These are phyloP conservation scores for Marasmius tenuissimus DNA, from an alignment of 1,284 basidiomycete species.

Conservation along the genomic window DNA sequence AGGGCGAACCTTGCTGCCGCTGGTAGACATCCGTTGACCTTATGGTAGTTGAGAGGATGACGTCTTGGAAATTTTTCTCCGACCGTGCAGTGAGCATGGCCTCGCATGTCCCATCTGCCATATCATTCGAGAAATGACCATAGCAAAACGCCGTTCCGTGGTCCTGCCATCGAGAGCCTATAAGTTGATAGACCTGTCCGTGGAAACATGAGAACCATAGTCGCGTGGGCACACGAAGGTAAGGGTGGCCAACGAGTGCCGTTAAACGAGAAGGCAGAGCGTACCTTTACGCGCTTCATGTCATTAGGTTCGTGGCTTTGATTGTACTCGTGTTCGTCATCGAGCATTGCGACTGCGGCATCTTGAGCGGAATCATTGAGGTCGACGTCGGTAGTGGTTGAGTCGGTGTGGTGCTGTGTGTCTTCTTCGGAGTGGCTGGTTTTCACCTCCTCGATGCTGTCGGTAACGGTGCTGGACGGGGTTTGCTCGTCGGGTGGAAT, in stretches of 20 bases:
- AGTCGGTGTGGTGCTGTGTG: conserved; percentile 2
- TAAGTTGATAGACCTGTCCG: conserved; percentile 85
- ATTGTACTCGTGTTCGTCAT: conserved; percentile 34
- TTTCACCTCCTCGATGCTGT: not conserved
- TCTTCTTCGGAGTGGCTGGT: not conserved
- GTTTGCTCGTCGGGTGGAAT: conserved; percentile 11
- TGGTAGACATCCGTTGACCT: conserved; percentile 87
- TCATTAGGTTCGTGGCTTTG: conserved; percentile 32
- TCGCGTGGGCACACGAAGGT: conserved; percentile 10
- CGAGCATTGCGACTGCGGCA: conserved; percentile 16
- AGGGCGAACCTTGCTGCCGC: conserved; percentile 77
- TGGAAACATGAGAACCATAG: conserved; percentile 17
- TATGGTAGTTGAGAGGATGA: conserved; percentile 75
- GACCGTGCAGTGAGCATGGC: conserved; percentile 85
- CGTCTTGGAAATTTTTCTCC: conserved; percentile 68
- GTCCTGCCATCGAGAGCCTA: conserved; percentile 88
- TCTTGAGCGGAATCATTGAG: conserved; percentile 20
- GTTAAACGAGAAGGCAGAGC: conserved; percentile 12
- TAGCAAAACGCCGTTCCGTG: conserved; percentile 93
- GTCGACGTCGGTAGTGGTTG: conserved; percentile 25
- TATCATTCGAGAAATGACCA: conserved; percentile 79
- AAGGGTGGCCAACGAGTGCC: not conserved
- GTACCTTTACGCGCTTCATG: conserved; percentile 41
- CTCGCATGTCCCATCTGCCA: conserved; percentile 45
- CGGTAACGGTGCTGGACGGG: conserved; percentile 2